A percentile compares a stretch with the other conserved stretches of the same genome.
These are phyloP conservation scores for Basidiobolus heterosporus DNA, from an alignment of 371 early-diverging fungal species.

Conservation along the genomic window DNA sequence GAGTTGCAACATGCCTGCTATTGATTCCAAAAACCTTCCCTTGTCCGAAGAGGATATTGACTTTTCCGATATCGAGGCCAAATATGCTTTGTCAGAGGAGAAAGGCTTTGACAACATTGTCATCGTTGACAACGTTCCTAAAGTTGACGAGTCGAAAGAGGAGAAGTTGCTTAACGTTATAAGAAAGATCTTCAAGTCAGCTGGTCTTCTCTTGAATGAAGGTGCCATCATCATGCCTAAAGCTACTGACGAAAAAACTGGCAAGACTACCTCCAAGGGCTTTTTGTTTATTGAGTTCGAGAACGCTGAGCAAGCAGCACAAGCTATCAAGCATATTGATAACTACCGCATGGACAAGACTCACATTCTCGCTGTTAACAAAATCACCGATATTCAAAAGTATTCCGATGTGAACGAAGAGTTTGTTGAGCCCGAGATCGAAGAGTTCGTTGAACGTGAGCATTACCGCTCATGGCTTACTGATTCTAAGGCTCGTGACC, in stretches of 20 bases:
- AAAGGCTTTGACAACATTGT: slow-evolving; percentile 71
- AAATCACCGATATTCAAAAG: slow-evolving; percentile 79
- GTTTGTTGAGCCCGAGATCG: slow-evolving; percentile 48
- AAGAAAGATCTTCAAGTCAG: slow-evolving; percentile 63
- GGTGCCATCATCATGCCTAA: slow-evolving; percentile 75
- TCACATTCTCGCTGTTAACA: slow-evolving; percentile 69
- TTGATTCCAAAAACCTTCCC: background rate
- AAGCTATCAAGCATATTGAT: slow-evolving; percentile 62
- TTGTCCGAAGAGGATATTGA: slow-evolving; percentile 54
- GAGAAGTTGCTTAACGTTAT: slow-evolving; percentile 65
- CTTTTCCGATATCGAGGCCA: slow-evolving; percentile 77
- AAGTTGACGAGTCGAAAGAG: slow-evolving; percentile 73
- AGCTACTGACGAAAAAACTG: slow-evolving; percentile 35
- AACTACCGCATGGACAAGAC: slow-evolving; percentile 65
- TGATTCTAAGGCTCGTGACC: slow-evolving; percentile 77
- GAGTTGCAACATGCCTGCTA: background rate
- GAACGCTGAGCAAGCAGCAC: slow-evolving; percentile 64
- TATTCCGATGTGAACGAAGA: slow-evolving; percentile 57
- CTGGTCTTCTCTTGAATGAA: slow-evolving; percentile 54
- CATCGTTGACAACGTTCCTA: slow-evolving; percentile 81
- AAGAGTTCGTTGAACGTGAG: slow-evolving; percentile 56
- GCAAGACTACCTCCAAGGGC: slow-evolving; percentile 63
- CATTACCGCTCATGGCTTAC: slow-evolving; percentile 81
- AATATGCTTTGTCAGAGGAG: slow-evolving; percentile 42
- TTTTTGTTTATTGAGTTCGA: slow-evolving; percentile 88